Conservation (phyloP, 2,329 filamentous ascomycete genomes). For the Fusarium floridanum region DNA sequence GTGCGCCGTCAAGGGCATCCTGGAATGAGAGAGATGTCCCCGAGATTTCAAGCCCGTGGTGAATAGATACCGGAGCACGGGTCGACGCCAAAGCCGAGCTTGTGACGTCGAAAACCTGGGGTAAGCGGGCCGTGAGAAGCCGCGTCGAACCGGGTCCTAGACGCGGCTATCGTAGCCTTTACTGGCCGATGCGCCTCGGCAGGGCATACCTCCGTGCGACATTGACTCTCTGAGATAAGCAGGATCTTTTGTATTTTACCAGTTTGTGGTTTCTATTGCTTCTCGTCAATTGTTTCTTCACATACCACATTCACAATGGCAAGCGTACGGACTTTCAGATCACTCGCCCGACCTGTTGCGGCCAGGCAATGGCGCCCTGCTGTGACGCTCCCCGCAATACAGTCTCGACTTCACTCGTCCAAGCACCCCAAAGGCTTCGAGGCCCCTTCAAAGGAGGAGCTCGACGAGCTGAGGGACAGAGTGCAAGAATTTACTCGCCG, state of each 20-base stretch:
- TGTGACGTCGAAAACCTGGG: slow-evolving; percentile 48
- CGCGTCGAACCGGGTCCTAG: slow-evolving; percentile 34
- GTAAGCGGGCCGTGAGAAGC: slow-evolving; percentile 44
- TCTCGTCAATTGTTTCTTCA: background rate
- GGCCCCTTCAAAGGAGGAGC: slow-evolving; percentile 77
- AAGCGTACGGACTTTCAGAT: slow-evolving; percentile 55
- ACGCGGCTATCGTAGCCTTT: slow-evolving; percentile 37
- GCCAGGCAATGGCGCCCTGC: slow-evolving; percentile 41
- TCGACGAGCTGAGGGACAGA: slow-evolving; percentile 83
- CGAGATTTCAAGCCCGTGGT: slow-evolving; percentile 22
- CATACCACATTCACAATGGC: slow-evolving; percentile 51
- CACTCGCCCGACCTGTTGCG: slow-evolving; percentile 51
- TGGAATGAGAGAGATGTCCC: slow-evolving; percentile 10
- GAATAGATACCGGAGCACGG: slow-evolving; percentile 24
- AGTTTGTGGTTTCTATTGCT: background rate
- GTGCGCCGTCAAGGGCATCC: slow-evolving; percentile 17
- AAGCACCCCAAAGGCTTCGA: slow-evolving; percentile 74
- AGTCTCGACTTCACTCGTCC: slow-evolving; percentile 64
- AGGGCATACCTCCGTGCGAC: slow-evolving; percentile 5
- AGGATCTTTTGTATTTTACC: slow-evolving; percentile 5
- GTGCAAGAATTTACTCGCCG: slow-evolving; percentile 91
- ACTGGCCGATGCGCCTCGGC: slow-evolving; percentile 39
- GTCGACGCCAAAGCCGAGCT: slow-evolving; percentile 41
- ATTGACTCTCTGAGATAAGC: slow-evolving; percentile 12
- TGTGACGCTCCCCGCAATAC: slow-evolving; percentile 53